Evolutionary conservation across 495 filamentous ascomycete species (phyloP).

Genomic region (Aspergillus nanangensis): DNA sequence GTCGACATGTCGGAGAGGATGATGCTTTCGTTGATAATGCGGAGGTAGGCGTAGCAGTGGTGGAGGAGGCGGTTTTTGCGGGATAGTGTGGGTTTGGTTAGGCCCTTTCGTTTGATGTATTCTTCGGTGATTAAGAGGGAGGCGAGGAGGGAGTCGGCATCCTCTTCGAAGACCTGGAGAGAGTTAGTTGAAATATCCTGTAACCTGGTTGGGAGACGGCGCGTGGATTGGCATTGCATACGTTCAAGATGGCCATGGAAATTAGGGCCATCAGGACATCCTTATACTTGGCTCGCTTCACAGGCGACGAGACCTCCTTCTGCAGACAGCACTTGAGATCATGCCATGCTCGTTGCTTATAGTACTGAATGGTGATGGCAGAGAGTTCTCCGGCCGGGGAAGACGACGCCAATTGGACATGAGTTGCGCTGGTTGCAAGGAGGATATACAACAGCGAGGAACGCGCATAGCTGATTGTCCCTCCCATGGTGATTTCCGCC

Average conservation of each 20-base stretch:
- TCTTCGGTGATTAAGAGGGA: constrained; percentile 24
- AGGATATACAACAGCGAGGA: constrained; percentile 18
- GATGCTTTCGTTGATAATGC: constrained; percentile 26
- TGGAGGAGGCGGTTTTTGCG: constrained; percentile 24
- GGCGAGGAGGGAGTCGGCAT: constrained; percentile 12
- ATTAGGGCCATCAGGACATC: constrained; percentile 24
- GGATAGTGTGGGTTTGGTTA: constrained; percentile 18
- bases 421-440: constrained; percentile 18
- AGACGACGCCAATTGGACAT: constrained; percentile 10
- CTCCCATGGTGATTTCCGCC: constrained; percentile 19
- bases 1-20: background rate
- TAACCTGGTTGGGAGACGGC: too few species aligned
- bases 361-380: background rate
- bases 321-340: constrained; percentile 15
- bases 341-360: constrained; percentile 8
- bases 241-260: constrained; percentile 12
- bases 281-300: constrained; percentile 24
- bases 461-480: constrained; percentile 14
- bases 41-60: constrained; percentile 26
- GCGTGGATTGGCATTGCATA: background rate
- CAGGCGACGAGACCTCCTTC: constrained; percentile 11
- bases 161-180: constrained; percentile 10
- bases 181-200: background rate
- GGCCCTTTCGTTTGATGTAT: constrained; percentile 17
- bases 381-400: constrained; percentile 6